Conservation (phyloP, 176 grass and related monocot genomes). For the Oryza rufipogon region DNA sequence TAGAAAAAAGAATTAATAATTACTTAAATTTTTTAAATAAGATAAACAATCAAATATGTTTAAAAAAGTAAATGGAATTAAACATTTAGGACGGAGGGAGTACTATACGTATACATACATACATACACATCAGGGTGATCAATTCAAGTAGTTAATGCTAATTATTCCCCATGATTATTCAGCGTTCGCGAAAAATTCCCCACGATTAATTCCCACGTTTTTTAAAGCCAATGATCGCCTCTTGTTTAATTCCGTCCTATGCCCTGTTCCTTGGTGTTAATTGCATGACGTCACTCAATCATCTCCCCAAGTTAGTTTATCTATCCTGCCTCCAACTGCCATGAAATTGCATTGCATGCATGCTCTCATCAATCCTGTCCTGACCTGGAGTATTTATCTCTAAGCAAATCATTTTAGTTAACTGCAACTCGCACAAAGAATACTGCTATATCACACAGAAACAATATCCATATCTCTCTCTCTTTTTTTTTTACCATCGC, state of each 20-base stretch:
- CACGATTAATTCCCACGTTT: slow-evolving; percentile 37
- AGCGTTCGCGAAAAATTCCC: neutral
- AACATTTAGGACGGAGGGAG: too few species aligned
- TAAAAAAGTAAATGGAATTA: too few species aligned
- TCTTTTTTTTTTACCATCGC: neutral
- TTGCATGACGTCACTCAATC: slow-evolving; percentile 17
- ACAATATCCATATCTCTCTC: neutral
- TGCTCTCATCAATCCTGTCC: neutral
- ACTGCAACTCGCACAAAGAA: neutral
- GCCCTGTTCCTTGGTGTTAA: neutral
- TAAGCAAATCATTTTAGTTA: neutral
- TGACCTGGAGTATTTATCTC: neutral
- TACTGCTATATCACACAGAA: neutral
- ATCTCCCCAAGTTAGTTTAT: slow-evolving; percentile 24
- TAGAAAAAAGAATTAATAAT: too few species aligned
- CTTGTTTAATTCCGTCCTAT: neutral
- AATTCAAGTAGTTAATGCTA: neutral
- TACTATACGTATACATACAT: neutral
- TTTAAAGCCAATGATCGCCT: neutral
- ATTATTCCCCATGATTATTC: slow-evolving; percentile 22
- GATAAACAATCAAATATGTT: too few species aligned
- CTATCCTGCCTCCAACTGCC: slow-evolving; percentile 8
- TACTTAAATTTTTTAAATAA: too few species aligned
- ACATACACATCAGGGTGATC: neutral
- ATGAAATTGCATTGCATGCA: slow-evolving; percentile 11